Base-by-base conservation (phyloP, 257 asterid genomes). In the Scutellaria galericulata region DNA sequence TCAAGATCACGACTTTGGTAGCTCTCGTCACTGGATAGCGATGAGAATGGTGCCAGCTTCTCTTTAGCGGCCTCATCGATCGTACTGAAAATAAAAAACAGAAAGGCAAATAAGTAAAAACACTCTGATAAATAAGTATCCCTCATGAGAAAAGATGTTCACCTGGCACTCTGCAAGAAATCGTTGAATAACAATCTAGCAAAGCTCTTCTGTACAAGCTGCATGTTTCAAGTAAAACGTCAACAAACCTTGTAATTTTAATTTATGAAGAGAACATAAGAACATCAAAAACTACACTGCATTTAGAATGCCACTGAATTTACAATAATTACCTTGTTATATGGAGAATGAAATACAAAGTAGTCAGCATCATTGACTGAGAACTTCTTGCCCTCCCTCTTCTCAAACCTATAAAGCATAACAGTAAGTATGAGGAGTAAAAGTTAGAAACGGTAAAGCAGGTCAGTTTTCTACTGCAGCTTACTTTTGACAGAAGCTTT, bases 141-240 rank as follows among this genome's bases (percentile, higher is more conserved):
- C 4, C n/a, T 41, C n/a, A 10, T 10, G 15, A 22, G 70, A 18
- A 63, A 72, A 67, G 78, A 71, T 40, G 74, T 54, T 77, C 72
- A 89, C 98, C 96, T 90, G 85, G 96, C 96, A 75, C 74, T 83
- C 67, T 85, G 87, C 74, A 70, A 50, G 39, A 88, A 89, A 75
- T 95, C 99, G 37, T 92, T 87, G 90, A 75, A 92, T 52, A 92
- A 31, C 88, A 95, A 83, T 77, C 99, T 82, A 11, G 98, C 87
- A 45, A 95, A 89, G 82, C 99, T 95, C 84, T 92, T 95, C 86
- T 95, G 99, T 70, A 95, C 99, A 74, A 95, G 98, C 98, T 95
- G 97, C 88, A 85, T 56, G 54, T 66, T 80, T 74, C 59, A 72
- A 46, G 66, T 41, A 71, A 52, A 55, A 57, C 18, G 41, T 56